Conservation (phyloP, 768 basidiomycete species). For the Phylloporus scabripes region DNA sequence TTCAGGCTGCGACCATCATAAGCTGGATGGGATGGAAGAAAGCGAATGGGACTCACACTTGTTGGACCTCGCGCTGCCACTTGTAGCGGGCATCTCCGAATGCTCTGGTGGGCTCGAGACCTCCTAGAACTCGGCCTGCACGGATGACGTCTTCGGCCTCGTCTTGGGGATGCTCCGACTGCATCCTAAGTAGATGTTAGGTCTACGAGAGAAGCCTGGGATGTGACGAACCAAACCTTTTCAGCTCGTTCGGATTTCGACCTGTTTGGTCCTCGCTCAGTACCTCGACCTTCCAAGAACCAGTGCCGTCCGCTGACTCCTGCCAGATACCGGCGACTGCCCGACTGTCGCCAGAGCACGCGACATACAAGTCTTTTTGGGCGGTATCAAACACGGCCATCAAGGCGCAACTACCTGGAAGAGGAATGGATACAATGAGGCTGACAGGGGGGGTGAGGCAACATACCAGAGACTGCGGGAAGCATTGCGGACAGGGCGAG, state of each 20-base stretch:
- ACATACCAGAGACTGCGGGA: conserved; percentile 71
- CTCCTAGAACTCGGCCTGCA: conserved; percentile 79
- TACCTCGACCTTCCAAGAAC: conserved; percentile 89
- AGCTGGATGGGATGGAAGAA: neutral
- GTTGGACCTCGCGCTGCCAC: conserved; percentile 70
- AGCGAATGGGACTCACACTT: conserved; percentile 45
- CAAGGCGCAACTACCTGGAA: conserved; percentile 82
- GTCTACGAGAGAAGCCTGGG: neutral
- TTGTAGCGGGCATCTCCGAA: conserved; percentile 92
- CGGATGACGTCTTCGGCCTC: conserved; percentile 71
- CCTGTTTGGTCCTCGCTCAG: conserved; percentile 96
- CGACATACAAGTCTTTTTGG: conserved; percentile 79
- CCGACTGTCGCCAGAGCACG: conserved; percentile 88
- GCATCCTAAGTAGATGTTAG: conserved; percentile 45
- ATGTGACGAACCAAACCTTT: conserved; percentile 49
- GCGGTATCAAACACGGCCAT: conserved; percentile 84
- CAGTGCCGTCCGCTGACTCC: conserved; percentile 53
- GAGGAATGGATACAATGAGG: conserved; percentile 9
- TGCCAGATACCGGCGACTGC: conserved; percentile 95
- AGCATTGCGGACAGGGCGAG: conserved; percentile 66
- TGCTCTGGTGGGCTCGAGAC: conserved; percentile 79
- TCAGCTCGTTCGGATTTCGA: conserved; percentile 77
- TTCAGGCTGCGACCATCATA: conserved; percentile 39
- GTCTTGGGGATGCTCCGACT: conserved; percentile 74
- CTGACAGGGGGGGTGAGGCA: conserved; percentile 3